phyloP scores from a whole-genome alignment of 2,329 filamentous ascomycete species.

The Fusarium sp. region DNA sequence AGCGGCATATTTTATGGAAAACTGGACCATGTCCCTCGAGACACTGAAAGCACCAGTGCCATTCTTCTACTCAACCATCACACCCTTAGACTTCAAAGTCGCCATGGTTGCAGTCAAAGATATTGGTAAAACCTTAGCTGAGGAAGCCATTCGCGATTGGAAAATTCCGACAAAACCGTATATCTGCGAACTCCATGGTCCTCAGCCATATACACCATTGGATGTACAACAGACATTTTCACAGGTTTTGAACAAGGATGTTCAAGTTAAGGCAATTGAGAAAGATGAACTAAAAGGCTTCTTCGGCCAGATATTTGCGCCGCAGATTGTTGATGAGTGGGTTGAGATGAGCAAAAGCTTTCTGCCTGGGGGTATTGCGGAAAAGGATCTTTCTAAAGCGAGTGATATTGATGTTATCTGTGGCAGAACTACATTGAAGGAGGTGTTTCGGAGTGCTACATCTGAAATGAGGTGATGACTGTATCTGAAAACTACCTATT shows the following conservation, averaged over 20 bases:
- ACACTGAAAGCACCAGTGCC: neutral
- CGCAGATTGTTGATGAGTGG: conserved; percentile 41
- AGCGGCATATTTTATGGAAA: neutral
- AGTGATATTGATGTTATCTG: conserved; percentile 34
- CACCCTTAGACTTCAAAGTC: neutral
- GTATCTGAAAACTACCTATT: no score
- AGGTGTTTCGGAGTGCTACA: conserved; percentile 23
- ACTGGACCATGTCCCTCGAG: neutral
- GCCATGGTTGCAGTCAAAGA: neutral
- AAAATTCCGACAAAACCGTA: neutral
- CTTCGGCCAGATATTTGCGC: conserved; percentile 32
- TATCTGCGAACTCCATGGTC: neutral
- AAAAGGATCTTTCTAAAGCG: neutral
- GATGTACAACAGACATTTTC: neutral
- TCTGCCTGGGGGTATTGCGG: conserved; percentile 41
- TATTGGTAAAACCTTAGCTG: neutral
- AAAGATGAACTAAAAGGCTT: neutral
- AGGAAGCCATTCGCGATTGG: neutral
- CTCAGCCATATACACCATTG: neutral
- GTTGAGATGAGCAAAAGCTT: conserved; percentile 47
- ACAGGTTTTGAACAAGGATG: neutral
- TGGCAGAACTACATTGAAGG: conserved; percentile 36
- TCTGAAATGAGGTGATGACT: neutral
- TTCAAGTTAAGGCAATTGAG: neutral
- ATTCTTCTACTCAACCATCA: neutral